Base-by-base conservation (phyloP, 805 yeast species). In the Cyberlindnera japonica region DNA sequence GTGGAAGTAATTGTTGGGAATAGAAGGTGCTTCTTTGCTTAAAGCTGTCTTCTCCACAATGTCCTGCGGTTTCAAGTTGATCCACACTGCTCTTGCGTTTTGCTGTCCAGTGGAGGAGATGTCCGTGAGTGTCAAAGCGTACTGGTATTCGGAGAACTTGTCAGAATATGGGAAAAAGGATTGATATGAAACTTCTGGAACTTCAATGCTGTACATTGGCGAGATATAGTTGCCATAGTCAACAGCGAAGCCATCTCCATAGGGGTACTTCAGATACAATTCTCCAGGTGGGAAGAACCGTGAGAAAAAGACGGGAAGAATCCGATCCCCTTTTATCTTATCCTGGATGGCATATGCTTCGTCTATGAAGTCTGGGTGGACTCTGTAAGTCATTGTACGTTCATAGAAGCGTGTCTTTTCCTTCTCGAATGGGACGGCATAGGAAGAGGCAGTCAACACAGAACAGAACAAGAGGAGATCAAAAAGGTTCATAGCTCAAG, bases 241-340 rank as follows among this genome's bases (percentile, higher is more conserved):
- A 13, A 53, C 50, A 5, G 26, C 19, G 29, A 35, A 41, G 7
- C 37, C 35, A 7, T 47, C 43, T 9, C 38, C 44, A 12, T 29
- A 23, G 4, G 45, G 38, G 32, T 28, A 51, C 15, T 35, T 35
- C 16, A 46, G 41, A 6, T 21, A 29, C 34, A 51, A 41, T 23
- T 35, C 40, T 3, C 56, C 53, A 14, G 40, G 47, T 7, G 56
- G 53, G 17, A 35, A 38, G 48, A 48, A 52, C n/a, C 47, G 45
- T 11, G 33, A 23, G 16, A 50, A 37, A 19, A 36, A 48, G 33
- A 40, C 43, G 3, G 40, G 33, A 9, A 45, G 37, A 14, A 45
- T 20, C 1, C 26, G 18, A 14, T 34, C 43, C 2, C 12, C 34
- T 9, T 31, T 14, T n/a, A 45, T 36, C 3, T 8, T 9, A 7